Base-by-base conservation (phyloP, 129 eudicot species). In the Arctium lappa region DNA sequence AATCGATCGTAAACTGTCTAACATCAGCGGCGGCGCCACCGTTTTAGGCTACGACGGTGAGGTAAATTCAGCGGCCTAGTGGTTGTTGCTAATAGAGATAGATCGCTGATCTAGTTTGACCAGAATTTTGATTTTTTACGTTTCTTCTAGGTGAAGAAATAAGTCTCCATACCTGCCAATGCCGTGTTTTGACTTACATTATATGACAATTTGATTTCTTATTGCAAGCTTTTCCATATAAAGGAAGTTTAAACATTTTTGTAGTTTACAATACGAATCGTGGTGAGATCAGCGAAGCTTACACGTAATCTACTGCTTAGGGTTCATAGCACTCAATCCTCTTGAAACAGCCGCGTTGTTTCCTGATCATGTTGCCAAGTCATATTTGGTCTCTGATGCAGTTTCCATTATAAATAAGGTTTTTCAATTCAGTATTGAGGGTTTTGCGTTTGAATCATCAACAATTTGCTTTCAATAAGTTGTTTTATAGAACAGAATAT, bases 101-200 rank as follows among this genome's bases (percentile, higher is more conserved):
- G 75, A 75, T 44, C 78, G 85, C 79, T 63, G 50, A 74, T 62
- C 68, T 46, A 30, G 9, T 74, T 82, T 74, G 74, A 82, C 80
- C 80, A 65, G 69, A 63, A 40, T 10, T 46, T 40, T 65, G 34
- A 68, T 63, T 74, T 22, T 4, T 73, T 36, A 74, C 53, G 75
- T 75, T 75, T 22, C 80, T 75, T 82, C 31, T 65, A 40, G 75
- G 39, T 31, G 42, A 38, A 40, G 44, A 16, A 73, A 81, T 39
- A n/a, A 73, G 32, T 36, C 33, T 72, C 32, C 9, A 37, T 18
- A 48, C 11, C 77, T 71, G 38, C 46, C 60, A 65, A 6, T 63
- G 16, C 27, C 85, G 85, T 82, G 85, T 82, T 65, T 82, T 82
- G 85, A 82, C 80, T 75, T 22, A 65, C 38, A 60, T 42, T 73